phyloP scores from a whole-genome alignment of 2,329 filamentous ascomycete species.

The Orbilia javanica region DNA sequence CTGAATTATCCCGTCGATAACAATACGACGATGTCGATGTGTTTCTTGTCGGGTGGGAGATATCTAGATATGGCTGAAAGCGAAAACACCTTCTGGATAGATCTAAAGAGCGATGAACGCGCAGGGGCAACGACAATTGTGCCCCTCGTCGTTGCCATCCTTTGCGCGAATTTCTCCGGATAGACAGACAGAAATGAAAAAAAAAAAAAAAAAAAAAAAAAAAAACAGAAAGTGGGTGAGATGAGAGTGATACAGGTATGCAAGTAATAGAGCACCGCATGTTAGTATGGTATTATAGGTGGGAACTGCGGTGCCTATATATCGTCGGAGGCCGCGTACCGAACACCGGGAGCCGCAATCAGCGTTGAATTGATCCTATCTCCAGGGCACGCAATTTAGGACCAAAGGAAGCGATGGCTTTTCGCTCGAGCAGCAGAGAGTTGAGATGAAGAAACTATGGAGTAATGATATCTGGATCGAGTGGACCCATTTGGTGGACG shows the following conservation, averaged over 20 bases:
- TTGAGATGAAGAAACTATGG: neutral
- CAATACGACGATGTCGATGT: too few relatives aligned
- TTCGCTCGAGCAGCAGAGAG: neutral
- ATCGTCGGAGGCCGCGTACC: slow-evolving; percentile 38
- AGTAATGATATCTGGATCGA: slow-evolving; percentile 14
- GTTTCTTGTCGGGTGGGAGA: neutral
- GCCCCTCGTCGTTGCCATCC: neutral
- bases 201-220: too few relatives aligned
- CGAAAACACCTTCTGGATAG: slow-evolving; percentile 8
- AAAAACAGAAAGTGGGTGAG: neutral
- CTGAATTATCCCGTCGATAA: neutral
- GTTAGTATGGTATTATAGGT: too few relatives aligned
- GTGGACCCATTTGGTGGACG: slow-evolving; percentile 20
- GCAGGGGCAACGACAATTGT: slow-evolving; percentile 13
- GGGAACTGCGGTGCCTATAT: slow-evolving; percentile 2
- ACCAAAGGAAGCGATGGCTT: slow-evolving; percentile 18
- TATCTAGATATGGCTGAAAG: slow-evolving; percentile 3
- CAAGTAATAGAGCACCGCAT: too few relatives aligned
- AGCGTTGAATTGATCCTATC: neutral
- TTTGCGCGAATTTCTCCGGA: neutral
- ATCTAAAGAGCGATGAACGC: neutral
- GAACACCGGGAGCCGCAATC: slow-evolving; percentile 8
- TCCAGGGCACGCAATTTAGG: neutral
- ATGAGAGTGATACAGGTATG: too few relatives aligned
- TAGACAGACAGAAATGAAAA: neutral